Percentiles rank a stretch among this genome's conserved stretches.
These are phyloP conservation scores for Polymyxa betae DNA, from an alignment of 208 protist genomes.

Conservation along the genomic window DNA sequence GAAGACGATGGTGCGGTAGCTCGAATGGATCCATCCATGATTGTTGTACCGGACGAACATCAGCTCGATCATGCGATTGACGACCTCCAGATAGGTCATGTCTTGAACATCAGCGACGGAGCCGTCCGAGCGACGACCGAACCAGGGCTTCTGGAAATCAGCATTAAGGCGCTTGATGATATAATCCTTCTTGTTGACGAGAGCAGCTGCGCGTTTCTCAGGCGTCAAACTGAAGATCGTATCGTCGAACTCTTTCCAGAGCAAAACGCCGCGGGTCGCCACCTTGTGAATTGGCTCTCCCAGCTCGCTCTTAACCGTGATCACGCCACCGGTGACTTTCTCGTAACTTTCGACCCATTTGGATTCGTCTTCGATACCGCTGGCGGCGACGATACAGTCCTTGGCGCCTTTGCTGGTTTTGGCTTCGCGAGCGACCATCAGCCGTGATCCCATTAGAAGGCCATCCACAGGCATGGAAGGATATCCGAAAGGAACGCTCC, in stretches of 20 bases:
- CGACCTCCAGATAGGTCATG: constrained; percentile 77
- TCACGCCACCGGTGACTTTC: constrained; percentile 70
- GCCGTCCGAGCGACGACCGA: constrained; percentile 67
- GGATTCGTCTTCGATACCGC: constrained; percentile 65
- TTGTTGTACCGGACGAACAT: not conserved
- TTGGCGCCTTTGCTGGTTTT: constrained; percentile 71
- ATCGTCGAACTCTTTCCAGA: constrained; percentile 72
- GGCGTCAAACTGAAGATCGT: constrained; percentile 72
- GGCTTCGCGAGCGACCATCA: constrained; percentile 76
- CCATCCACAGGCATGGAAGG: constrained; percentile 77
- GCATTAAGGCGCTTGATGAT: constrained; percentile 77
- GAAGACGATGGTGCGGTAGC: constrained; percentile 61
- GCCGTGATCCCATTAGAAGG: constrained; percentile 73
- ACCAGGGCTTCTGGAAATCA: constrained; percentile 77
- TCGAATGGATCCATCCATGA: constrained; percentile 58
- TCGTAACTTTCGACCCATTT: constrained; percentile 76
- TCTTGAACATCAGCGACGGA: constrained; percentile 67
- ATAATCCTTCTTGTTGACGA: constrained; percentile 69
- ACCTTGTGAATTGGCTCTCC: constrained; percentile 81
- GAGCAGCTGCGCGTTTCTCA: constrained; percentile 67
- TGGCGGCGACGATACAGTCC: constrained; percentile 70
- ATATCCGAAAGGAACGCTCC: constrained; percentile 69
- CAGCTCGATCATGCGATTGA: constrained; percentile 1
- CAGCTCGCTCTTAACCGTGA: constrained; percentile 78
- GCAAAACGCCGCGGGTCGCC: constrained; percentile 67